Base-by-base conservation (phyloP, 768 basidiomycete species). In the Trichaptum fuscoviolaceum region DNA sequence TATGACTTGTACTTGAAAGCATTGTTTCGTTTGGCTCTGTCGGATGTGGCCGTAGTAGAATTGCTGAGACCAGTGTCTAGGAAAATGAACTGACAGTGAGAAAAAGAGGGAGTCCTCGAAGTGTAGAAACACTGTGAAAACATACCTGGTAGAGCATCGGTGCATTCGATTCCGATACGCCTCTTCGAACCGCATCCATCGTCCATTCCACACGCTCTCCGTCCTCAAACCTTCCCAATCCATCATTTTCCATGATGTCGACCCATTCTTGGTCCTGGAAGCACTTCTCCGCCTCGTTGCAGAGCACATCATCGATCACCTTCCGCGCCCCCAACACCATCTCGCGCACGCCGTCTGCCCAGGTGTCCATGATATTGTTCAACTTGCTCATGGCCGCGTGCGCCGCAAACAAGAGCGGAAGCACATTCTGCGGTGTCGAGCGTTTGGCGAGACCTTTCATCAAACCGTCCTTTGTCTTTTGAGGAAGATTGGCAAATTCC, bases 131-230 rank as follows among this genome's bases (percentile, higher is more conserved):
- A 30, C 20, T 63, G 34, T 23, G 35, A 59, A 18, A 8, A 71
- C 80, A 35, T 64, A 88, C 91, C 85, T 95, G 94, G 76, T 98
- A 98, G 18, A 95, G 77, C 59, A 72, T 75, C 1, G 83, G 84
- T 18, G 89, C 93, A 76, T 83, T 87, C 67, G 79, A 80, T 69
- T 89, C 90, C 65, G 75, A 83, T 70, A 92, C 79, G 0, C 90
- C 85, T 71, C 90, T 72, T 72, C 86, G 73, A 65, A 90, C 73
- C 42, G 87, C 79, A 7, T 85, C 84, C 83, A 95, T 87, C 1
- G 90, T 83, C 84, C 84, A 85, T 58, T 92, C 89, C 0, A 96
- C 86, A 64, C 88, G 79, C 70, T 98, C 95, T 0, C 78, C 81
- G 72, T 94, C 92, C 69, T 90, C 89, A 72, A 93, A 93, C 67